Percentiles rank a stretch among this genome's conserved stretches.
Conservation (phyloP, 1,284 basidiomycete genomes). For the Malassezia slooffiae region DNA sequence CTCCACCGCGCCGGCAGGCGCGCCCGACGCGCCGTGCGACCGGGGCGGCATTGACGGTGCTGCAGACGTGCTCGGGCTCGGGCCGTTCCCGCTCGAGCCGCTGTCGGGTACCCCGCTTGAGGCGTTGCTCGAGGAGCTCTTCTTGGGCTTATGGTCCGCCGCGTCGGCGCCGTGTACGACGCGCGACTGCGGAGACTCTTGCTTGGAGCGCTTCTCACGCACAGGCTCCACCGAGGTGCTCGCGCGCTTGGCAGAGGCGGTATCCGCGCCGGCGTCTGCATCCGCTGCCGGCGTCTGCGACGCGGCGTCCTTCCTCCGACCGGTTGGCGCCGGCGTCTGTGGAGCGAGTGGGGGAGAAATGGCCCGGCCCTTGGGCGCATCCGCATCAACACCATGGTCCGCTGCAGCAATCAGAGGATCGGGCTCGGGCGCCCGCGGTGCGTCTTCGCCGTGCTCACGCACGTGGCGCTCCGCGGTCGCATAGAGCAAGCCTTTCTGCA, state of each 20-base stretch:
- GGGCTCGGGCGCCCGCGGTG: not conserved
- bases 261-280: not conserved
- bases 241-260: not conserved
- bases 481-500: slow-evolving; percentile 43
- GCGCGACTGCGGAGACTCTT: no score
- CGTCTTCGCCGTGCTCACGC: no score
- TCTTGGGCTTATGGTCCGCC: slow-evolving; percentile 5
- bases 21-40: not conserved
- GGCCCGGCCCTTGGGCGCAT: no score
- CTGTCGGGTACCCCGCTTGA: no score
- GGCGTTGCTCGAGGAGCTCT: no score
- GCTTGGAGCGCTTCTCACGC: slow-evolving; percentile 1
- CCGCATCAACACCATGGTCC: not conserved
- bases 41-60: no score
- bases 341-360: not conserved
- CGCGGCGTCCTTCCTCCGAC: not conserved
- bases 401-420: not conserved
- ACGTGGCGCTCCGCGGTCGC: slow-evolving; percentile 37
- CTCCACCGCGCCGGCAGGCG: no score
- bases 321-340: not conserved
- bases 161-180: no score
- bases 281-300: slow-evolving; percentile 1
- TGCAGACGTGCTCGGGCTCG: not conserved
- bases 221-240: not conserved
- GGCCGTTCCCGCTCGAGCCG: no score